phyloP scores from a whole-genome alignment of 2,329 filamentous ascomycete genomes.

The Leptosphaerulina australis region DNA sequence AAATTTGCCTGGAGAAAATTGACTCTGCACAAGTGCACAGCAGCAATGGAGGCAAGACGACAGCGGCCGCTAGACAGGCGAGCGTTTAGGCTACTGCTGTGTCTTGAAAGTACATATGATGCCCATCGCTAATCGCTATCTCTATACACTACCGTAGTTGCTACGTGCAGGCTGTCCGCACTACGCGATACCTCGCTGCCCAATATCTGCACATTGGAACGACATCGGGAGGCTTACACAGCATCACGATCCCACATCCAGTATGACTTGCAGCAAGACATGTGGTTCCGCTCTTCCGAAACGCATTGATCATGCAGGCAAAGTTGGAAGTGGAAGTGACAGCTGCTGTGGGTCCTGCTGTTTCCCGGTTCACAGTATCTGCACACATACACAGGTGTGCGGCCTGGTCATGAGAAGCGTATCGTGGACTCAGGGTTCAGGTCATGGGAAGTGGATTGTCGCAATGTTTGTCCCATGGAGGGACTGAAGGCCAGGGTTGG shows the following conservation, averaged over 20 bases:
- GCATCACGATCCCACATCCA: background rate
- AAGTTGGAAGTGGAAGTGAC: slow-evolving; percentile 1
- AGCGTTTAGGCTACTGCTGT: background rate
- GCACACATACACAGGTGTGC: background rate
- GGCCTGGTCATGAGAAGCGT: slow-evolving; percentile 1
- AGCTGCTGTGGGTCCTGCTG: background rate
- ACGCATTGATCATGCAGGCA: slow-evolving; percentile 10
- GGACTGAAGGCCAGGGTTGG: background rate
- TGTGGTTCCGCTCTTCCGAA: slow-evolving; percentile 3
- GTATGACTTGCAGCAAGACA: slow-evolving; percentile 15
- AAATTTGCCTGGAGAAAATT: background rate
- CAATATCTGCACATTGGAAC: too few relatives aligned
- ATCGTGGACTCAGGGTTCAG: slow-evolving; percentile 8
- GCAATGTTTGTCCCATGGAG: background rate
- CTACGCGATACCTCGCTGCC: too few relatives aligned
- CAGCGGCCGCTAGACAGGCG: slow-evolving; percentile 4
- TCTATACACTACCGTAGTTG: too few relatives aligned
- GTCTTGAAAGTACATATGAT: too few relatives aligned
- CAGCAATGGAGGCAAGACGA: background rate
- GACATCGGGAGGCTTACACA: background rate
- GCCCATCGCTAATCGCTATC: background rate
- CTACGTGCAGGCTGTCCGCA: too few relatives aligned
- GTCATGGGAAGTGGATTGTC: slow-evolving; percentile 1
- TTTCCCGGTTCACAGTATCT: background rate
- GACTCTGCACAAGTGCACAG: background rate